These are phyloP conservation scores for Diutina mesorugosa DNA, from an alignment of 1,139 yeast species.

Conservation along the genomic window DNA sequence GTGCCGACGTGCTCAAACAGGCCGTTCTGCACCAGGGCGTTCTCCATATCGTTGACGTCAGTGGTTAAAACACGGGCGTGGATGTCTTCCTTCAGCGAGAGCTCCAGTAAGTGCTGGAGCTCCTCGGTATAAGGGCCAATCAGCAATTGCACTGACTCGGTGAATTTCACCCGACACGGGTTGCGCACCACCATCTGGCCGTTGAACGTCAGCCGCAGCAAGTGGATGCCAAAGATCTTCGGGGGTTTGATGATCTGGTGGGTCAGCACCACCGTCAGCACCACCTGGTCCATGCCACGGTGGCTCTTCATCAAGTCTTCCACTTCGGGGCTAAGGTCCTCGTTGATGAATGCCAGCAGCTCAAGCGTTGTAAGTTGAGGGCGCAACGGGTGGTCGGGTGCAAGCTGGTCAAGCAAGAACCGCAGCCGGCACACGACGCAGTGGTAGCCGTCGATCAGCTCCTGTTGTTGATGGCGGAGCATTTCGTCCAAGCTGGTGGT, in stretches of 20 bases:
- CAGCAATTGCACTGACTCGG: constrained; percentile 39
- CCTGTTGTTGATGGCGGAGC: constrained; percentile 47
- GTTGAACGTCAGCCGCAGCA: constrained; percentile 69
- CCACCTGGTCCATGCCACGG: constrained; percentile 23
- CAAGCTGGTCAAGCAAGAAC: background rate
- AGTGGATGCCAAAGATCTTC: constrained; percentile 55
- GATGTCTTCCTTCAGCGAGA: background rate
- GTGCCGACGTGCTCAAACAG: background rate
- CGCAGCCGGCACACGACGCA: background rate
- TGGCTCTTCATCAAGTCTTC: constrained; percentile 30
- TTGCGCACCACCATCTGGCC: constrained; percentile 67
- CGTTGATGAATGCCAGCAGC: constrained; percentile 35
- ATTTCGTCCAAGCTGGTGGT: constrained; percentile 39
- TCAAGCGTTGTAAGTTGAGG: background rate
- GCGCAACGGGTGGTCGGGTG: background rate
- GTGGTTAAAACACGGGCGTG: constrained; percentile 23
- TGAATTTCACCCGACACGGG: constrained; percentile 58
- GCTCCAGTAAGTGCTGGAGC: constrained; percentile 1
- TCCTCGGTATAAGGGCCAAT: constrained; percentile 4
- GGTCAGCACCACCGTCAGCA: constrained; percentile 55
- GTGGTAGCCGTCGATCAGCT: background rate
- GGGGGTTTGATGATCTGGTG: constrained; percentile 58
- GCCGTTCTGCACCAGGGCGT: constrained; percentile 19
- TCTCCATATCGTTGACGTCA: constrained; percentile 33
- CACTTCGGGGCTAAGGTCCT: constrained; percentile 36